A percentile compares a stretch with the other conserved stretches of the same genome.
phyloP scores from a whole-genome alignment of 768 basidiomycete species.

The Boletus insuetus region DNA sequence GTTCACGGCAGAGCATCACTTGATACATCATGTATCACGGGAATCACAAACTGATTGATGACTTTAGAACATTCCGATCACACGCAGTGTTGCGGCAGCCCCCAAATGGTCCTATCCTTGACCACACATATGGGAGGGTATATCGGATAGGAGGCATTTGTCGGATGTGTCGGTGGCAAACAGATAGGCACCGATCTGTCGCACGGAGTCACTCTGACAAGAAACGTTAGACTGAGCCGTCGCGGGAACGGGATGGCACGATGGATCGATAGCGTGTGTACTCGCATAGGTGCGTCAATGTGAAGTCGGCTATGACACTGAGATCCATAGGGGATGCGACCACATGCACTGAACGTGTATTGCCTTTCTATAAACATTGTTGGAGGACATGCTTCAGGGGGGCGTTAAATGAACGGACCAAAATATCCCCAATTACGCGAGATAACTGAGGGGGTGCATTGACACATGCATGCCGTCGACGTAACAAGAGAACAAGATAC shows the following conservation, averaged over 20 bases:
- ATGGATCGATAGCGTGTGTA: slow-evolving; percentile 14
- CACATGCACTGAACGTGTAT: slow-evolving; percentile 2
- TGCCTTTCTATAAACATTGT: slow-evolving; percentile 5
- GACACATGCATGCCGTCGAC: slow-evolving; percentile 24
- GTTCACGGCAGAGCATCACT: slow-evolving; percentile 20
- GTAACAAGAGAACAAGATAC: slow-evolving; percentile 20
- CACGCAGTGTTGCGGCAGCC: slow-evolving; percentile 13
- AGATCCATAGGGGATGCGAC: slow-evolving; percentile 1
- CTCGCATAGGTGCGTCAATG: not conserved
- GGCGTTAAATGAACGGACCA: slow-evolving; percentile 14
- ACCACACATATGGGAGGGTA: not conserved
- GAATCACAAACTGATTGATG: slow-evolving; percentile 20
- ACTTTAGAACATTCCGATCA: slow-evolving; percentile 16
- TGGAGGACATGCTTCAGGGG: slow-evolving; percentile 2
- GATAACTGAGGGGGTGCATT: slow-evolving; percentile 6
- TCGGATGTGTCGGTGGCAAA: slow-evolving; percentile 15
- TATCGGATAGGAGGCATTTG: slow-evolving; percentile 22
- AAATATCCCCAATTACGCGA: slow-evolving; percentile 19
- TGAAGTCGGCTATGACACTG: slow-evolving; percentile 4
- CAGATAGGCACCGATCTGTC: slow-evolving; percentile 23
- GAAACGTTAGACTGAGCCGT: slow-evolving; percentile 13
- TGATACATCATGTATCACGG: slow-evolving; percentile 21
- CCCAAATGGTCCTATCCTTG: slow-evolving; percentile 2
- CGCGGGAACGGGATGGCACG: slow-evolving; percentile 13
- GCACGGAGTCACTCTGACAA: slow-evolving; percentile 5